phyloP scores from a whole-genome alignment of 2,329 filamentous ascomycete species.

The Fusarium redolens region DNA sequence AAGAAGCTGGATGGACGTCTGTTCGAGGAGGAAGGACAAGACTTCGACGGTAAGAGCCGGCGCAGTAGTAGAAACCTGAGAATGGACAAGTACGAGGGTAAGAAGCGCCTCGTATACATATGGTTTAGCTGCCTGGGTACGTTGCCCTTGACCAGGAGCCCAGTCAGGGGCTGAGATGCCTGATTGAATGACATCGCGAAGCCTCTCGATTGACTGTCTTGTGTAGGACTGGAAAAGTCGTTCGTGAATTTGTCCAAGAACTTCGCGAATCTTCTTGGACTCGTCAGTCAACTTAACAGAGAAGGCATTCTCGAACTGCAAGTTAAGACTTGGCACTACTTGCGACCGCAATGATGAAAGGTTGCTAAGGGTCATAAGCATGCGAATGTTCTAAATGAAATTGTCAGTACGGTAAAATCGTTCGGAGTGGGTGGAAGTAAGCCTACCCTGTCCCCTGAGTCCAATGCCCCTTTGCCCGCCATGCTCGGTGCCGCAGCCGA shows the following conservation, averaged over 20 bases:
- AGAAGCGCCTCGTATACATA: conserved; percentile 93
- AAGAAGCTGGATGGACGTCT: conserved; percentile 82
- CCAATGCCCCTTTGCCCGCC: conserved; percentile 60
- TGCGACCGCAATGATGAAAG: conserved; percentile 84
- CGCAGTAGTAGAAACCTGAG: conserved; percentile 85
- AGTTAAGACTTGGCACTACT: conserved; percentile 87
- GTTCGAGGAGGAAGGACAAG: conserved; percentile 86
- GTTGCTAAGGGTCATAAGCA: conserved; percentile 94
- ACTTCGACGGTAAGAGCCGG: conserved; percentile 82
- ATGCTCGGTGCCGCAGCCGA: conserved; percentile 50
- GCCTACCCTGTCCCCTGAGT: conserved; percentile 67
- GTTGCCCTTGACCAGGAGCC: conserved; percentile 67
- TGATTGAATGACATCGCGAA: conserved; percentile 76
- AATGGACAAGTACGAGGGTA: conserved; percentile 88
- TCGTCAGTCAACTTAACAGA: conserved; percentile 95
- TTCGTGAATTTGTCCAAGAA: conserved; percentile 88
- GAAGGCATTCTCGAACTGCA: conserved; percentile 93
- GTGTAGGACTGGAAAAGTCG: conserved; percentile 95
- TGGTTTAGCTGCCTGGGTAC: conserved; percentile 80
- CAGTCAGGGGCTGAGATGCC: conserved; percentile 80
- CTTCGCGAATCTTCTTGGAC: conserved; percentile 89
- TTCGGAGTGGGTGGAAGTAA: conserved; percentile 1
- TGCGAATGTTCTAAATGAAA: conserved; percentile 79
- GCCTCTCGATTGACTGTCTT: conserved; percentile 74
- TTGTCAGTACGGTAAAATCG: conserved; percentile 38